Base-by-base conservation (phyloP, 2,329 filamentous ascomycete species). In the Phaeosphaeriaceae sp. region DNA sequence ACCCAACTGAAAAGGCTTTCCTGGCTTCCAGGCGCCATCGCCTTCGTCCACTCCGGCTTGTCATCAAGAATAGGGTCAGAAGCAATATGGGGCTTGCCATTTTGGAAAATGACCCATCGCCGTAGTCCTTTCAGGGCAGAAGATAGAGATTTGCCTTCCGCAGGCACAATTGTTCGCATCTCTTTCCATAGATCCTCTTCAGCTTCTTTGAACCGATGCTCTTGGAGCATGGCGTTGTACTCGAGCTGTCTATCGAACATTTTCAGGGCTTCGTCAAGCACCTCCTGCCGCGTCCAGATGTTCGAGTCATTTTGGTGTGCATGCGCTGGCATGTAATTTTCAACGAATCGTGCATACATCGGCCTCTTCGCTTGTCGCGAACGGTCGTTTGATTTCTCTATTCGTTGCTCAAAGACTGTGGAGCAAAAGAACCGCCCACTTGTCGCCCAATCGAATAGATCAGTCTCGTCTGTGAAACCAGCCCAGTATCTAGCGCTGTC, bases 361-460 rank as follows among this genome's bases (percentile, higher is more conserved):
- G 80, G 78, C 0, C 88, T 80, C 33, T 77, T 75, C 0, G 57
- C 67, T 72, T 85, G 77, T 2, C 85, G 80, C 17, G 79, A 77
- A 1, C 84, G 78, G 56, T 89, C 86, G 46, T 83, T 84, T 48
- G 67, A 69, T 42, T 71, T 75, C 40, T 75, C 68, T 13, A 62
- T 52, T 8, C 70, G 60, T 42, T 62, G 50, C 46, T 64, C 50
- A 16, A 71, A 66, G 1, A 75, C 64, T 1, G 67, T 55, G 0
- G 80, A 72, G 42, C 74, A 79, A 63, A 90, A 87, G 59, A 90
- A 76, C 1, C 81, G 78, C 54, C 84, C 86, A 0, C 68, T 70
- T 2, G 81, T 74, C 1, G 80, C 77, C 75, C 87, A 92, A 15
- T 80, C 75, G 66, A 84, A 92, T 60, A 92, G 71, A 1, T 80